phyloP scores from a whole-genome alignment of 768 basidiomycete genomes.

The Lactarius pseudohatsudake region DNA sequence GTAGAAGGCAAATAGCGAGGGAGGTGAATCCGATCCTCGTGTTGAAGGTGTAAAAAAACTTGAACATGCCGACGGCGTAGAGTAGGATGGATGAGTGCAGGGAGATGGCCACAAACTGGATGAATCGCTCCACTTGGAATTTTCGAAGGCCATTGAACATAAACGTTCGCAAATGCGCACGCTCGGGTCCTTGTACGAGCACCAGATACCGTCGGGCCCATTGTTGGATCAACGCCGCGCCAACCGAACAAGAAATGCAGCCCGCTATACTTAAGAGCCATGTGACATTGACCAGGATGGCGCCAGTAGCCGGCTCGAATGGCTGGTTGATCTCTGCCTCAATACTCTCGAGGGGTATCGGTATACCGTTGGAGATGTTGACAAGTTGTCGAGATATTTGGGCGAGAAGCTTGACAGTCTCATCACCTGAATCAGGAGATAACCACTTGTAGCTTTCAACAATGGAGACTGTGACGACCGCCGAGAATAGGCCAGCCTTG shows the following conservation, averaged over 20 bases:
- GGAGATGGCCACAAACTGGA: neutral
- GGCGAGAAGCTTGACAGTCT: too few species aligned
- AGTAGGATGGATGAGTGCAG: conserved; percentile 6
- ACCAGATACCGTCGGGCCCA: too few species aligned
- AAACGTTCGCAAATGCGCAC: conserved; percentile 2
- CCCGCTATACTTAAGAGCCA: too few species aligned
- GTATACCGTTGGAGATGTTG: too few species aligned
- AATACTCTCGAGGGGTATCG: too few species aligned
- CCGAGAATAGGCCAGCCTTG: conserved; percentile 25
- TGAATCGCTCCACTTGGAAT: neutral
- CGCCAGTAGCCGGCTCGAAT: too few species aligned
- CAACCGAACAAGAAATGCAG: too few species aligned
- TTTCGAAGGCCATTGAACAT: neutral
- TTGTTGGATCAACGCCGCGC: too few species aligned
- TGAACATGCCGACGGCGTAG: neutral
- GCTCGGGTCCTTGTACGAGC: neutral
- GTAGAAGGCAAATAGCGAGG: neutral
- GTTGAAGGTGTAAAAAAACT: neutral
- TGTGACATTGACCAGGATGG: too few species aligned
- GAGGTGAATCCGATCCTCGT: neutral
- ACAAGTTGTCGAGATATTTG: too few species aligned
- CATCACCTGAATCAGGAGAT: too few species aligned
- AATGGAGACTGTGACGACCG: conserved; percentile 20
- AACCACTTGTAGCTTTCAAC: conserved; percentile 22
- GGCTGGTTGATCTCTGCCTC: too few species aligned